Base-by-base conservation (phyloP, 805 yeast species). In the Torulaspora microellipsoides region DNA sequence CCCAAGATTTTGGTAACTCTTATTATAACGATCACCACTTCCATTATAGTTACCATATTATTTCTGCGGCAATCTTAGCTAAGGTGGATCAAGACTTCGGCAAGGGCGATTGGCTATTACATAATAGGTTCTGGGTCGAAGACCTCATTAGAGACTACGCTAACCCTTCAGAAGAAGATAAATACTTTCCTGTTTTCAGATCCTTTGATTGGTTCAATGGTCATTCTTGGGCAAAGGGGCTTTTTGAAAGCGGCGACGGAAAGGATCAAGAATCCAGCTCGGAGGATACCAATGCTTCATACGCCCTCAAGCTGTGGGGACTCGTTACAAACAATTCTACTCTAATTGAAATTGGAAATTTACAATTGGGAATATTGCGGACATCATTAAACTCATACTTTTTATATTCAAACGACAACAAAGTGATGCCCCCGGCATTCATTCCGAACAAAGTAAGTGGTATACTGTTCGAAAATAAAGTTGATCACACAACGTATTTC, bases 191-290 rank as follows among this genome's bases (percentile, higher is more conserved):
- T 6, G 81, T 76, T 13, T 81, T 71, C 35, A 72, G 90, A 56
- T 72, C 79, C 7, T 83, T 83, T 64, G 87, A 82, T 58, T 84
- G 86, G 86, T 84, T 67, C 58, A 76, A 76, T 54, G 91, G 91
- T 1, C 90, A 84, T 58, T 81, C 89, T 0, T 83, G 83, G 78
- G 91, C 90, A 0, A 81, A 80, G 56, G 90, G 91, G 2, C 69
- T 83, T 14, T 80, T 77, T 54, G 73, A 77, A 28, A 72, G 81
- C 48, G 85, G 85, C 7, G 90, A 84, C 62, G 90, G 91, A 25
- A 81, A 81, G 52, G 85, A 83, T 60, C 80, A 84, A 60, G 90
- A 84, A 62, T 79, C 85, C 0, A 75, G 80, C 15, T 78, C 85
- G 10, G 90, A 84, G 59, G 90, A 84, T 60, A 82, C 82, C 49